phyloP scores from a whole-genome alignment of 2,329 filamentous ascomycete species.

The Pseudogymnoascus sp. region DNA sequence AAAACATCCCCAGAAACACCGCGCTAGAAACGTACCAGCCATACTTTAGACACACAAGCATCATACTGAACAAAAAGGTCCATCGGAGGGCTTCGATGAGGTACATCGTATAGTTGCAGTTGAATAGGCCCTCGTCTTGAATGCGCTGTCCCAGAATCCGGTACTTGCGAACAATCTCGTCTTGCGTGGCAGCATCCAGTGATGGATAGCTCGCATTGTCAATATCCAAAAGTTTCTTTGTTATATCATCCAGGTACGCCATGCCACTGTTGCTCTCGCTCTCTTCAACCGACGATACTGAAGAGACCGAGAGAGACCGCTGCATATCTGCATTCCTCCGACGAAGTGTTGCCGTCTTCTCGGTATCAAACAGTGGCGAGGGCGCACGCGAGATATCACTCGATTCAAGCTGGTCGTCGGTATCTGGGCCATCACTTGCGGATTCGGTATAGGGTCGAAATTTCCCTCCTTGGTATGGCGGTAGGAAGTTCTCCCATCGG shows the following conservation, averaged over 20 bases:
- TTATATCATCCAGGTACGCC: slow-evolving; percentile 64
- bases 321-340: slow-evolving; percentile 22
- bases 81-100: slow-evolving; percentile 69
- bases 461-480: slow-evolving; percentile 82
- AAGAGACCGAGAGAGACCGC: slow-evolving; percentile 48
- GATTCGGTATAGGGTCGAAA: slow-evolving; percentile 50
- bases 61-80: slow-evolving; percentile 52
- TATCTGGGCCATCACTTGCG: not conserved
- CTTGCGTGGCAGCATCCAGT: slow-evolving; percentile 65
- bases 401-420: slow-evolving; percentile 22
- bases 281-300: slow-evolving; percentile 46
- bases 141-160: slow-evolving; percentile 67
- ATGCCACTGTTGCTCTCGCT: slow-evolving; percentile 42
- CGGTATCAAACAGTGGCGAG: slow-evolving; percentile 28
- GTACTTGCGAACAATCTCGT: slow-evolving; percentile 71
- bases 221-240: slow-evolving; percentile 64
- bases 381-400: slow-evolving; percentile 25
- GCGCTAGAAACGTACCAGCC: slow-evolving; percentile 65
- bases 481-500: slow-evolving; percentile 77
- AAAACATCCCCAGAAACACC: slow-evolving; percentile 70
- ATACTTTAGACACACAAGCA: slow-evolving; percentile 51
- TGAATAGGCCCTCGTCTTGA: slow-evolving; percentile 65
- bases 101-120: slow-evolving; percentile 79
- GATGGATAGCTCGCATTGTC: slow-evolving; percentile 76
- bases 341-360: slow-evolving; percentile 16